A percentile compares a stretch with the other conserved stretches of the same genome.
Evolutionary conservation across 2,329 filamentous ascomycete species (phyloP).

Genomic region (Fusarium lyarnte): DNA sequence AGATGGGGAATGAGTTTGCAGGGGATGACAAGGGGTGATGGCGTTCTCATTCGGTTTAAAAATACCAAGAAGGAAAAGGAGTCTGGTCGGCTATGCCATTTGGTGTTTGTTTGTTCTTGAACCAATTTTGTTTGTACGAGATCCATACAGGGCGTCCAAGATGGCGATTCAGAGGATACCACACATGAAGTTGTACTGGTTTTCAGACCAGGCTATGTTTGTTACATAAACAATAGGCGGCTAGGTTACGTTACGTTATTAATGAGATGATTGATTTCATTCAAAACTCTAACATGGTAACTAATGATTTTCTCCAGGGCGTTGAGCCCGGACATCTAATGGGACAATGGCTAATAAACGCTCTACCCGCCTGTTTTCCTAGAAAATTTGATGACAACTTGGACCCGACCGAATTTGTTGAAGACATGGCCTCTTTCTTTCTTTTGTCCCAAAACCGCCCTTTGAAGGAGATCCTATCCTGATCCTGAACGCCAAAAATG

Average conservation of each 20-base stretch:
- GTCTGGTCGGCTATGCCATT: slow-evolving; percentile 28
- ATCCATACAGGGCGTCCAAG: slow-evolving; percentile 17
- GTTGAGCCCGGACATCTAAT: slow-evolving; percentile 47
- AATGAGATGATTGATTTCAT: neutral
- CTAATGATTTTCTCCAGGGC: slow-evolving; percentile 36
- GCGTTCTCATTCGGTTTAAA: slow-evolving; percentile 40
- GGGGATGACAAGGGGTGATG: slow-evolving; percentile 13
- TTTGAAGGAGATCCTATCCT: slow-evolving; percentile 12
- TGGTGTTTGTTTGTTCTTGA: slow-evolving; percentile 7
- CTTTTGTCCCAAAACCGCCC: slow-evolving; percentile 26
- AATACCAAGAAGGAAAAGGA: slow-evolving; percentile 34
- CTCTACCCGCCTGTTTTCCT: slow-evolving; percentile 25
- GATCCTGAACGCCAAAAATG: slow-evolving; percentile 28
- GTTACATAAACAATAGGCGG: neutral
- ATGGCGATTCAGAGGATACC: neutral
- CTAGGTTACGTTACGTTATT: neutral
- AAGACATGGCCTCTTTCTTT: slow-evolving; percentile 43
- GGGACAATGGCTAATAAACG: slow-evolving; percentile 33
- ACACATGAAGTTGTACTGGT: neutral
- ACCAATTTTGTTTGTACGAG: slow-evolving; percentile 19
- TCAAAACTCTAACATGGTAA: neutral
- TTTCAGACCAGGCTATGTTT: neutral
- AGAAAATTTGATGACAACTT: slow-evolving; percentile 27
- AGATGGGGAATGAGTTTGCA: slow-evolving; percentile 51
- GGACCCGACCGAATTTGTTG: slow-evolving; percentile 45